Evolutionary conservation across 768 basidiomycete genomes (phyloP), one percentile per base, ranked within the genome.

Genomic region (Mycena olivaceomarginata): DNA sequence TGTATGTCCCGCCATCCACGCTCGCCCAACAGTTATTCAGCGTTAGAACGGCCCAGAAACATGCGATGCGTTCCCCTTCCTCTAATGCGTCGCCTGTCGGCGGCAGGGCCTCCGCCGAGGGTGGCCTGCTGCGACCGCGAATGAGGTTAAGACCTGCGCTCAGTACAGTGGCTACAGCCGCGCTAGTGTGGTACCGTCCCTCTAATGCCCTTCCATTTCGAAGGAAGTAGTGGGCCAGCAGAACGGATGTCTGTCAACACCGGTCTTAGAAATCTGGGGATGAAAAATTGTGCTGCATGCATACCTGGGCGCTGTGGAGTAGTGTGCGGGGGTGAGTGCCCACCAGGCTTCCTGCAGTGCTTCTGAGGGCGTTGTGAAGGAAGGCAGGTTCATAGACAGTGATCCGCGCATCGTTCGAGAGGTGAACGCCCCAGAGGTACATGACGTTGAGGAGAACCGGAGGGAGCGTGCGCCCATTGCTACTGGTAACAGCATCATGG

Each of bases 171-270:
- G 82, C 80, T 76, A 86, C 83, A 20, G 89, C 85, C 0, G 88
- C 85, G 73, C 86, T 85, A 67, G 83, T 86, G 70, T 85, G 84
- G 72, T 90, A 90, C 70, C 83, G 84, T 5, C 89, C 91, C 88
- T n/a, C 66, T 83, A 89, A 78, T 6, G 83, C 73, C 18, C 90
- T 85, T 20, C 86, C 88, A 45, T 84, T 83, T 39, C 84, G 83
- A 72, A 89, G 86, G 81, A 91, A 88, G 74, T 89, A 90, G 66
- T 85, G 84, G 1, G 87, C 83, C 40, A 92, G 82, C 25, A 92
- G 82, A 7, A 91, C 81, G 31, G 89, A 85, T 2, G 86, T 81
- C 64, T 89, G 88, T 10, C 31, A 31, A 31, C 31, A 31, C 31
- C 31, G 31, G 31, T 31, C 31, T 31, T 31, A 31, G 31, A 31